phyloP scores from a whole-genome alignment of 2,329 filamentous ascomycete species.

The Eutypella sp. region DNA sequence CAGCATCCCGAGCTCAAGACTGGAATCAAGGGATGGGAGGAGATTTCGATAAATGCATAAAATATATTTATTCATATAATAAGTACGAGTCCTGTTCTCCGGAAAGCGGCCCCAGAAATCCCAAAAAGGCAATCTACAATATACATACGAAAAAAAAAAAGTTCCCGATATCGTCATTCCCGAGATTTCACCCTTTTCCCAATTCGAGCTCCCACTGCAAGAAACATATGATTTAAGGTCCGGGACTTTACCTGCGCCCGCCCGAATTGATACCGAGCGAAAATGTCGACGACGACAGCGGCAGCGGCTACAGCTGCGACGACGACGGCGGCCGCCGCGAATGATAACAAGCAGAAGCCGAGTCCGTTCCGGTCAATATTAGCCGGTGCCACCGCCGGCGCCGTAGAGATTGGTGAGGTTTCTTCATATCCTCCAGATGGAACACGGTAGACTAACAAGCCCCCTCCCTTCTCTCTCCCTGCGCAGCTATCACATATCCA shows the following conservation, averaged over 20 bases:
- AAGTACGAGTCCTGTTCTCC: not conserved
- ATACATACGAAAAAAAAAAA: no score
- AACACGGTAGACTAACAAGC: no score
- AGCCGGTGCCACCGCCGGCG: constrained; percentile 88
- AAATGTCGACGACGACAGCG: constrained; percentile 9
- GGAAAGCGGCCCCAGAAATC: not conserved
- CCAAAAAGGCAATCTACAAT: not conserved
- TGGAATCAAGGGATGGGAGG: no score
- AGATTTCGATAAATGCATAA: no score
- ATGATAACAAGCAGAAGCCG: constrained; percentile 56
- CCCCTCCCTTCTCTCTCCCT: no score
- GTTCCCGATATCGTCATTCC: not conserved
- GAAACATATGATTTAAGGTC: no score
- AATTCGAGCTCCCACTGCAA: no score
- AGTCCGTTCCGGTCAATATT: constrained; percentile 85
- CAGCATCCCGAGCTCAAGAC: no score
- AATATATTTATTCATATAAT: no score
- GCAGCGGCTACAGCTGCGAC: constrained; percentile 6
- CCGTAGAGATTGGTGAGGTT: constrained; percentile 77
- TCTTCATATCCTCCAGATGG: no score
- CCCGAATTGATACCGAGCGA: not conserved
- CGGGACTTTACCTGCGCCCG: not conserved
- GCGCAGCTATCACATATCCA: constrained; percentile 68
- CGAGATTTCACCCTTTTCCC: no score
- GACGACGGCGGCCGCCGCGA: constrained; percentile 19